Evolutionary conservation across 352 stramenopile genomes (phyloP).

Genomic region (Pythium vanterpoolii): DNA sequence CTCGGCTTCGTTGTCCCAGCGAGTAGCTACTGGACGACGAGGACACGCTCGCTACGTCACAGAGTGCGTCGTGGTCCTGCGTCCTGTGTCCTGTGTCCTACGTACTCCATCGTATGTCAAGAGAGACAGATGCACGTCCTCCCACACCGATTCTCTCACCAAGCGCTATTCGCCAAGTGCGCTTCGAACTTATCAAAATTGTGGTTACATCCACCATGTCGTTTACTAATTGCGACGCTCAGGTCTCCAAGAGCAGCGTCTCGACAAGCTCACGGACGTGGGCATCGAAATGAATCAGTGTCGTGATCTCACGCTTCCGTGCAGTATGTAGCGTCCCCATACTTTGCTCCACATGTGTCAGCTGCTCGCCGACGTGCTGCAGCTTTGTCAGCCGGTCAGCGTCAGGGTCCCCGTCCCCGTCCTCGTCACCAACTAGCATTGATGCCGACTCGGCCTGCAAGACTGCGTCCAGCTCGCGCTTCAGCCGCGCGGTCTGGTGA

Average conservation of each 20-base stretch:
- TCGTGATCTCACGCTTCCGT: constrained; percentile 12
- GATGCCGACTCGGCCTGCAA: not conserved
- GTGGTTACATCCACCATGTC: not conserved
- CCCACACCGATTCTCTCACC: not conserved
- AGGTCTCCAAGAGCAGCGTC: constrained; percentile 1
- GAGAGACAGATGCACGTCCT: not conserved
- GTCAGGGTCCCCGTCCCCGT: not conserved
- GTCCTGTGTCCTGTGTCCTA: too few species aligned
- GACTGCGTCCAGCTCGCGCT: constrained; percentile 5
- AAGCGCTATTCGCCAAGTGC: constrained; percentile 6
- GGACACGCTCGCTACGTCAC: constrained; percentile 1
- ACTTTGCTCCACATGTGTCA: not conserved
- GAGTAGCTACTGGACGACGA: not conserved
- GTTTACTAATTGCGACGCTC: not conserved
- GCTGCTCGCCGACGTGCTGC: constrained; percentile 7
- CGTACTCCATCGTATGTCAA: too few species aligned
- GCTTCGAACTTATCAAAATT: not conserved
- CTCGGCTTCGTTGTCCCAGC: not conserved
- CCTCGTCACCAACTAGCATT: too few species aligned
- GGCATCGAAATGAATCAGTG: constrained; percentile 20
- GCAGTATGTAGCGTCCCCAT: not conserved
- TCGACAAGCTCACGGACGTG: constrained; percentile 15
- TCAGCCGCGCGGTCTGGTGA: not conserved
- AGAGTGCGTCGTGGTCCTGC: not conserved
- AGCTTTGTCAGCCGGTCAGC: not conserved